Evolutionary conservation across 1,139 yeast genomes (phyloP).

Genomic region (Saccharomyces hybrid): DNA sequence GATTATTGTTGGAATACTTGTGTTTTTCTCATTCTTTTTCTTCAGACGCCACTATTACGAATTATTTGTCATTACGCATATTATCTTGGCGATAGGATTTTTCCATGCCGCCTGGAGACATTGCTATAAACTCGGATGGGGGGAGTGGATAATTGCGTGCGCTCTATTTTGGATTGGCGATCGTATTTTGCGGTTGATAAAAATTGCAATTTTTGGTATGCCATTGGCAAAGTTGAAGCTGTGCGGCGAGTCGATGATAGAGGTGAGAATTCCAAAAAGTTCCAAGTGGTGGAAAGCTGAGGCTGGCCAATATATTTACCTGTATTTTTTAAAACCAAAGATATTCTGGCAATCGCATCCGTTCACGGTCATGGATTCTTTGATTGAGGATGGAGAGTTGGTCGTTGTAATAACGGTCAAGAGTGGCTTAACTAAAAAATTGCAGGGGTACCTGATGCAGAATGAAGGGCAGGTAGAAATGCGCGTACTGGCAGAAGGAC

Average conservation of each 20-base stretch:
- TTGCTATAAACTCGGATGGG: slow-evolving; percentile 39
- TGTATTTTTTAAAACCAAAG: slow-evolving; percentile 21
- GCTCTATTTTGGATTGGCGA: slow-evolving; percentile 60
- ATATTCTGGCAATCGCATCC: slow-evolving; percentile 73
- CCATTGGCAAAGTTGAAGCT: slow-evolving; percentile 43
- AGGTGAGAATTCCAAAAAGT: slow-evolving; percentile 31
- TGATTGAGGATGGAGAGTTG: slow-evolving; percentile 27
- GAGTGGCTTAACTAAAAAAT: slow-evolving; percentile 37
- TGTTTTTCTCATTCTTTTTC: slow-evolving; percentile 38
- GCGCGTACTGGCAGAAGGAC: slow-evolving; percentile 51
- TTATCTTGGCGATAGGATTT: slow-evolving; percentile 49
- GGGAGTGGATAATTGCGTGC: slow-evolving; percentile 43
- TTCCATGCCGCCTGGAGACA: slow-evolving; percentile 58
- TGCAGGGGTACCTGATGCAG: slow-evolving; percentile 28
- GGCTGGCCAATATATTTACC: slow-evolving; percentile 28
- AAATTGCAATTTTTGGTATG: slow-evolving; percentile 41
- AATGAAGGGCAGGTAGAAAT: slow-evolving; percentile 20
- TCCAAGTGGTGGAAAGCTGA: slow-evolving; percentile 30
- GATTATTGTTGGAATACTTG: slow-evolving; percentile 26
- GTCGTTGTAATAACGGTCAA: slow-evolving; percentile 43
- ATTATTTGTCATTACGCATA: slow-evolving; percentile 51
- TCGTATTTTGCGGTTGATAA: slow-evolving; percentile 43
- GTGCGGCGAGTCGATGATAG: slow-evolving; percentile 36
- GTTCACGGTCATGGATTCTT: slow-evolving; percentile 45
- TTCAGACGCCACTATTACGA: slow-evolving; percentile 59